Evolutionary conservation across 371 early-diverging fungal species (phyloP), one percentile per base, ranked within the genome.

Genomic region (Mortierella sp.): DNA sequence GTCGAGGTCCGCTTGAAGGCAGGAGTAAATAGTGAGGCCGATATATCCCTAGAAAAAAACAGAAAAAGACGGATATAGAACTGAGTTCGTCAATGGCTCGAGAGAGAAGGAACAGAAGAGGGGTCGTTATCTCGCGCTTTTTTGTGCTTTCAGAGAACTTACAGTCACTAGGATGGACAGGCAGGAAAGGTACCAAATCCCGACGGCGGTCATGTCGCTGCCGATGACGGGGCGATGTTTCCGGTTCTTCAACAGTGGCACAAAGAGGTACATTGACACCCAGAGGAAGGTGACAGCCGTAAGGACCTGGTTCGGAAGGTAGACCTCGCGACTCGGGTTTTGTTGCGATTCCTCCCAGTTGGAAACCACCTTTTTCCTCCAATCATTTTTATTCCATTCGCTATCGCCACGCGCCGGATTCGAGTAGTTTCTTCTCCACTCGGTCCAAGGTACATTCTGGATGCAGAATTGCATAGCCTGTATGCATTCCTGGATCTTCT

Each of bases 151-250:
- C 14, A 0, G 34, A 11, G 28, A 26, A 52, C 84, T 80, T 84
- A 84, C 84, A 26, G 74, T 9, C 2, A 73, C 75, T 16, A 84
- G 34, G 38, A 76, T 58, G 55, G 65, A 31, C 11, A 84, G 31
- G 28, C 79, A 78, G 13, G 77, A 58, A 54, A 84, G 55, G 52
- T 86, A 86, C 86, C 86, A 86, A n/a, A 82, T 77, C 1, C 86
- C 86, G 16, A 86, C 75, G 8, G 86, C 86, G 74, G 80, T 78
- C 76, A 78, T 80, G 44, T 86, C 80, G 72, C 80, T 73, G 48
- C 82, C 86, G 24, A 79, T 55, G 13, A 86, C 73, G 8, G 76
- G 71, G 16, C 78, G 78, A 21, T 80, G 71, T 9, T 82, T 80
- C 70, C 80, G 82, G 52, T 80, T 75, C 28, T 70, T 73, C 52